Conservation (phyloP, 345 rosid genomes). For the Fremontodendron californicum region DNA sequence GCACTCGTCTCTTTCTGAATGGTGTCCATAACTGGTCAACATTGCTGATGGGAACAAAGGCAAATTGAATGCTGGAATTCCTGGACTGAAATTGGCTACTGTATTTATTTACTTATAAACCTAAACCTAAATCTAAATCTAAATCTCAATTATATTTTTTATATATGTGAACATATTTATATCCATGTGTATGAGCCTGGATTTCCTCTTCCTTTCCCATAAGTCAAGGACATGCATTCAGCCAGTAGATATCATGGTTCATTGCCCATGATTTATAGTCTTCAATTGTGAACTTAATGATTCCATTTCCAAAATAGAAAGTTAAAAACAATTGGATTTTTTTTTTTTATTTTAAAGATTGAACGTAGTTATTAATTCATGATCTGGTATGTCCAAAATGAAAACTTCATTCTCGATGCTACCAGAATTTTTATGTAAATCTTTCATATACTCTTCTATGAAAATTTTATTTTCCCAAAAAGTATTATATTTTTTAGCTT, state of each 20-base stretch:
- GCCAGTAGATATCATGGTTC: not conserved
- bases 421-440: too few relatives aligned
- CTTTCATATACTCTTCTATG: too few relatives aligned
- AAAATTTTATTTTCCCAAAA: too few relatives aligned
- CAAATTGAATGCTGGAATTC: slow-evolving; percentile 13
- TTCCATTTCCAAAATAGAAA: too few relatives aligned
- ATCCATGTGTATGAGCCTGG: not conserved
- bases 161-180: not conserved
- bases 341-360: too few relatives aligned
- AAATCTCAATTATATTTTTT: not conserved
- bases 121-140: too few relatives aligned
- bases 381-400: too few relatives aligned
- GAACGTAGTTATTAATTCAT: too few relatives aligned
- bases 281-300: not conserved
- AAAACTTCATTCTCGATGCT: too few relatives aligned
- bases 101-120: not conserved
- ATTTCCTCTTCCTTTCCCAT: not conserved
- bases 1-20: slow-evolving; percentile 9
- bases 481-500: too few relatives aligned
- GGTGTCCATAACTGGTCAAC: slow-evolving; percentile 7
- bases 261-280: not conserved
- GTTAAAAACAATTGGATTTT: too few relatives aligned
- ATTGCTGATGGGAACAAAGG: not conserved
- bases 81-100: not conserved
- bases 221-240: not conserved